Evolutionary conservation across 1,284 basidiomycete genomes (phyloP).

Genomic region (Entoloma clypeatum): DNA sequence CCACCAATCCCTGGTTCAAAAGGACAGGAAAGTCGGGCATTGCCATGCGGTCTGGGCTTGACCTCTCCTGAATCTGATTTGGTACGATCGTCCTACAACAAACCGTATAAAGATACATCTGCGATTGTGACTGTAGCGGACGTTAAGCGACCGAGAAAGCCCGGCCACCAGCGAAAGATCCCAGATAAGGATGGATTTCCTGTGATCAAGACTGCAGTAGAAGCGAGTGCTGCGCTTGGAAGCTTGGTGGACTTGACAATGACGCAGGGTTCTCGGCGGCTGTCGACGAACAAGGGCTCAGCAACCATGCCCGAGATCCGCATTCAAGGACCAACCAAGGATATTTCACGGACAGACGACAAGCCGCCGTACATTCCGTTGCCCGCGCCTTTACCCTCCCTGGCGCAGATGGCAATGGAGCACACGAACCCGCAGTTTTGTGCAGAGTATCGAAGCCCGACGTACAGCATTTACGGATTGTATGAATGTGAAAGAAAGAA

Average conservation of each 20-base stretch:
- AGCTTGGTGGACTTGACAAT: slow-evolving; percentile 45
- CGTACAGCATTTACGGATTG: slow-evolving; percentile 74
- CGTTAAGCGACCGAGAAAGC: slow-evolving; percentile 23
- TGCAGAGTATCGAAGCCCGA: slow-evolving; percentile 68
- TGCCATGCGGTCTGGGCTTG: slow-evolving; percentile 53
- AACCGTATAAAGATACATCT: slow-evolving; percentile 68
- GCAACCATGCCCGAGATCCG: slow-evolving; percentile 5
- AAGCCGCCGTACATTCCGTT: slow-evolving; percentile 74
- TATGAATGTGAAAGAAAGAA: slow-evolving; percentile 66
- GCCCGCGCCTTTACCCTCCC: slow-evolving; percentile 67
- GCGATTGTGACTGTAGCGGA: slow-evolving; percentile 60
- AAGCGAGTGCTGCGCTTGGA: slow-evolving; percentile 49
- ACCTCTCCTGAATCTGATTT: slow-evolving; percentile 37
- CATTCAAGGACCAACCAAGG: slow-evolving; percentile 21
- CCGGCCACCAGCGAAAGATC: slow-evolving; percentile 26
- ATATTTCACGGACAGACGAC: slow-evolving; percentile 40
- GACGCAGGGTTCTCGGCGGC: slow-evolving; percentile 9
- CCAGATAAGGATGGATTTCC: slow-evolving; percentile 14
- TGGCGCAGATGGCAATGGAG: slow-evolving; percentile 71
- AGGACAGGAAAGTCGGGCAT: slow-evolving; percentile 49
- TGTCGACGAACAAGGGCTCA: slow-evolving; percentile 11
- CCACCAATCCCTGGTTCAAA: slow-evolving; percentile 38
- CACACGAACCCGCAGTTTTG: slow-evolving; percentile 58
- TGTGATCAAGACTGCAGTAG: slow-evolving; percentile 28
- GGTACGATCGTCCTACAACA: slow-evolving; percentile 47